phyloP scores from a whole-genome alignment of 352 stramenopile genomes.

The Globisporangium paddicum region DNA sequence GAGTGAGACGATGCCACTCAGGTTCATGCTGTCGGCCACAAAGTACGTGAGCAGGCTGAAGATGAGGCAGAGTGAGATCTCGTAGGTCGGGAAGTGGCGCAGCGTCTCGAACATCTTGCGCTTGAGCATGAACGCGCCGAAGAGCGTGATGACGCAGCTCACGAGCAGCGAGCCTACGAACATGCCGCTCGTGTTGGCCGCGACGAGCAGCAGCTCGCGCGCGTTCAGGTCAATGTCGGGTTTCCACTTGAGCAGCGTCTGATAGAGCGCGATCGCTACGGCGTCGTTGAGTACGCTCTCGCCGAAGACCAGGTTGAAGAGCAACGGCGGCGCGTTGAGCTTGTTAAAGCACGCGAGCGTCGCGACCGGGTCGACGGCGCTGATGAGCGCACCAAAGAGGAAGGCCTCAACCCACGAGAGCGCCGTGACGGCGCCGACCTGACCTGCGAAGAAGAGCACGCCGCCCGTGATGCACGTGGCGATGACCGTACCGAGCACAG shows the following conservation, averaged over 20 bases:
- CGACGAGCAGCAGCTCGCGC: conserved; percentile 58
- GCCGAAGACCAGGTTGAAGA: conserved; percentile 96
- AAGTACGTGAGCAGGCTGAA: conserved; percentile 87
- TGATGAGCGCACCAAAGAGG: conserved; percentile 91
- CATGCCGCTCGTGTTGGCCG: conserved; percentile 67
- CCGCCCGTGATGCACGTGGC: conserved; percentile 73
- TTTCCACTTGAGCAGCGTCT: conserved; percentile 89
- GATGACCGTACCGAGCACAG: conserved; percentile 73
- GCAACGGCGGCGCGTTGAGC: conserved; percentile 72
- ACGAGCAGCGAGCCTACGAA: conserved; percentile 75
- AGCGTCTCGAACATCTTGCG: conserved; percentile 63
- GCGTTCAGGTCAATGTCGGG: conserved; percentile 60
- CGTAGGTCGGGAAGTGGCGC: conserved; percentile 80
- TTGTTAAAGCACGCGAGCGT: conserved; percentile 93
- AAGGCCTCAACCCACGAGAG: conserved; percentile 90
- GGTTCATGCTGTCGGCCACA: conserved; percentile 63
- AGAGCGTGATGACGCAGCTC: conserved; percentile 62
- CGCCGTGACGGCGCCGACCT: conserved; percentile 55
- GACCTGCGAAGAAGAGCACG: conserved; percentile 59
- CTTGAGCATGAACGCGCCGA: conserved; percentile 75
- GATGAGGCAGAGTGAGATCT: conserved; percentile 84
- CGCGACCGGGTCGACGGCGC: conserved; percentile 91
- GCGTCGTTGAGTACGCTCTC: conserved; percentile 95
- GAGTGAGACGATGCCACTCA: conserved; percentile 92
- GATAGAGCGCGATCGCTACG: conserved; percentile 91